A percentile compares a stretch with the other conserved stretches of the same genome.
These are phyloP conservation scores for Cyberlindnera samutprakarnensis DNA, from an alignment of 805 yeast genomes.

Conservation along the genomic window DNA sequence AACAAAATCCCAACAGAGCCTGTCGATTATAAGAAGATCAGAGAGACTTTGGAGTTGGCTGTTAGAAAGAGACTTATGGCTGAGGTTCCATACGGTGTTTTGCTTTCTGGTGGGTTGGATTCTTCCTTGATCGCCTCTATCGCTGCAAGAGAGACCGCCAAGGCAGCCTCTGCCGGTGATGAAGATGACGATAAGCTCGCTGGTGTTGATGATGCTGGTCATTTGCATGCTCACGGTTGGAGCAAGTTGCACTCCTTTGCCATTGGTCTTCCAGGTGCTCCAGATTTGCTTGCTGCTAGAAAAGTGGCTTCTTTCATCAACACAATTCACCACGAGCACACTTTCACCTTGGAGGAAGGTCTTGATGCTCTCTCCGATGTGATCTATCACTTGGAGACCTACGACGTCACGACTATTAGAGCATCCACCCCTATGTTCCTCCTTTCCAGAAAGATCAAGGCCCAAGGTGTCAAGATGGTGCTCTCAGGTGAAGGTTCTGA, in stretches of 20 bases:
- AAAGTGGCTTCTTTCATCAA: conserved; percentile 96
- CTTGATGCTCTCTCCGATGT: conserved; percentile 92
- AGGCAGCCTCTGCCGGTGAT: conserved; percentile 44
- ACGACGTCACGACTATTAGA: conserved; percentile 96
- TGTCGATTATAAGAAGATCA: conserved; percentile 63
- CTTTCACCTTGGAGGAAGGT: conserved; percentile 95
- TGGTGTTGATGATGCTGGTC: conserved; percentile 88
- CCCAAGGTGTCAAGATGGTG: conserved; percentile 99
- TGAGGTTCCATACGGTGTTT: conserved; percentile 98
- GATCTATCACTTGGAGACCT: conserved; percentile 92
- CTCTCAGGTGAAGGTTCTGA: conserved; percentile 98
- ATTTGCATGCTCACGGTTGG: conserved; percentile 71
- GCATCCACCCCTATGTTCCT: conserved; percentile 99
- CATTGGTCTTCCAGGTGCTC: conserved; percentile 95
- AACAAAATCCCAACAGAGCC: conserved; percentile 64
- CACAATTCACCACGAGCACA: conserved; percentile 95
- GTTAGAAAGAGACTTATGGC: conserved; percentile 99
- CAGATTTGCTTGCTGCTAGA: conserved; percentile 93
- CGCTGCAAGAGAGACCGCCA: conserved; percentile 92
- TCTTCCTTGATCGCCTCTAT: conserved; percentile 94
- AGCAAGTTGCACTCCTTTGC: conserved; percentile 92
- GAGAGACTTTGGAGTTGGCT: conserved; percentile 83
- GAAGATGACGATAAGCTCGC: conserved; percentile 55
- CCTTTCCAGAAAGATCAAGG: conserved; percentile 93
- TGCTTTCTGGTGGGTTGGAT: conserved; percentile 95